Conservation (phyloP, 306 rosid species). For the Dalbergia cultrata region DNA sequence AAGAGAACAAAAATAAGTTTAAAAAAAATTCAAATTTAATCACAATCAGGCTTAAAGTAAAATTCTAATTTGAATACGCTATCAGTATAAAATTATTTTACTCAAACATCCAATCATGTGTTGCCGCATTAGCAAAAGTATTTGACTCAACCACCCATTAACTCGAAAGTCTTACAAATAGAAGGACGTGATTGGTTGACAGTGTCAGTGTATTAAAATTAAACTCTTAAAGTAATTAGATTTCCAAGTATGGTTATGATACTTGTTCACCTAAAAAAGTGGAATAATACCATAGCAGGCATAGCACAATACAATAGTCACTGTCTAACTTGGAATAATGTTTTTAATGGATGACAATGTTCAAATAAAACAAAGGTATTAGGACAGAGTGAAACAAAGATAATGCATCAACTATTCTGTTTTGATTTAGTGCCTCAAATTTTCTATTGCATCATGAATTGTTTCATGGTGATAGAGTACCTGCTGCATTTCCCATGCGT, state of each 20-base stretch:
- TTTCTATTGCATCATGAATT: slow-evolving; percentile 20
- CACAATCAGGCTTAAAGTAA: not conserved
- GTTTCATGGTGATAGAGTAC: slow-evolving; percentile 53
- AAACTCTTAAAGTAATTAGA: not conserved
- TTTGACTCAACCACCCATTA: too few relatives aligned
- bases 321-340: not conserved
- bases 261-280: not conserved
- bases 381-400: not conserved
- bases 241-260: slow-evolving; percentile 12
- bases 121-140: too few relatives aligned
- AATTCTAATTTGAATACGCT: too few relatives aligned
- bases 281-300: not conserved
- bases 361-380: not conserved
- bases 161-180: too few relatives aligned
- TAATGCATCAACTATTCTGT: not conserved
- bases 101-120: too few relatives aligned
- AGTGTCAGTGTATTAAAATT: too few relatives aligned
- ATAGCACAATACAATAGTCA: not conserved
- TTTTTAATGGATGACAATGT: slow-evolving; percentile 5
- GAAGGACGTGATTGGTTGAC: too few relatives aligned
- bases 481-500: slow-evolving; percentile 97
- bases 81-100: too few relatives aligned
- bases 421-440: slow-evolving; percentile 1
- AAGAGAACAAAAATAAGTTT: slow-evolving; percentile 35
- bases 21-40: slow-evolving; percentile 1